Percentiles rank a stretch among this genome's conserved stretches.
Evolutionary conservation across 1,284 basidiomycete species (phyloP).

Genomic region (Meripilus lineatus): DNA sequence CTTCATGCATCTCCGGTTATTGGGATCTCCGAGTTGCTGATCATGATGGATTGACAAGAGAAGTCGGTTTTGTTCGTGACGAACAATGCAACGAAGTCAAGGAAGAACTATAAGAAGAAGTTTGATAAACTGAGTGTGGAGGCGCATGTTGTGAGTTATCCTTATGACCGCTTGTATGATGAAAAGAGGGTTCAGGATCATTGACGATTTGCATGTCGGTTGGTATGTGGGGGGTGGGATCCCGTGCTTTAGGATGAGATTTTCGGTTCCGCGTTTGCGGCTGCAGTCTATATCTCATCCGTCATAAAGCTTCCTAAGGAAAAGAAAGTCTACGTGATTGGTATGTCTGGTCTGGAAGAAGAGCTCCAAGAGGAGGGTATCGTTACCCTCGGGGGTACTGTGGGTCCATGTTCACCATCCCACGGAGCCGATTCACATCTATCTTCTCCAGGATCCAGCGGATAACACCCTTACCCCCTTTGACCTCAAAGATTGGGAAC

Average conservation of each 20-base stretch:
- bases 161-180: too few relatives aligned
- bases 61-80: conserved; percentile 95
- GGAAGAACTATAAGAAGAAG: conserved; percentile 83
- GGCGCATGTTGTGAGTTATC: conserved; percentile 66
- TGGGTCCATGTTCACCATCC: conserved; percentile 33
- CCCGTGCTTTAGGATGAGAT: conserved; percentile 78
- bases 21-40: conserved; percentile 1
- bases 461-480: conserved; percentile 78
- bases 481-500: conserved; percentile 63
- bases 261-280: conserved; percentile 92
- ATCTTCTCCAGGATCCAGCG: conserved; percentile 60
- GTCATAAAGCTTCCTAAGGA: conserved; percentile 86
- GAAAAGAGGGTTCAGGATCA: too few relatives aligned
- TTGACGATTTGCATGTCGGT: too few relatives aligned
- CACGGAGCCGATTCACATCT: neutral
- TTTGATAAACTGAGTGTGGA: conserved; percentile 89
- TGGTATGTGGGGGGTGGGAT: neutral
- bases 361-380: conserved; percentile 87
- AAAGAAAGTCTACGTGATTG: conserved; percentile 96
- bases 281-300: conserved; percentile 89
- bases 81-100: conserved; percentile 96
- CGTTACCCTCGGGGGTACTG: conserved; percentile 80
- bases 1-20: neutral
- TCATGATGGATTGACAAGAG: conserved; percentile 35
- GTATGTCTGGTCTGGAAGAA: conserved; percentile 89